A percentile compares a stretch with the other conserved stretches of the same genome.
phyloP scores from a whole-genome alignment of 495 filamentous ascomycete species.

The Penicillium argentinense region DNA sequence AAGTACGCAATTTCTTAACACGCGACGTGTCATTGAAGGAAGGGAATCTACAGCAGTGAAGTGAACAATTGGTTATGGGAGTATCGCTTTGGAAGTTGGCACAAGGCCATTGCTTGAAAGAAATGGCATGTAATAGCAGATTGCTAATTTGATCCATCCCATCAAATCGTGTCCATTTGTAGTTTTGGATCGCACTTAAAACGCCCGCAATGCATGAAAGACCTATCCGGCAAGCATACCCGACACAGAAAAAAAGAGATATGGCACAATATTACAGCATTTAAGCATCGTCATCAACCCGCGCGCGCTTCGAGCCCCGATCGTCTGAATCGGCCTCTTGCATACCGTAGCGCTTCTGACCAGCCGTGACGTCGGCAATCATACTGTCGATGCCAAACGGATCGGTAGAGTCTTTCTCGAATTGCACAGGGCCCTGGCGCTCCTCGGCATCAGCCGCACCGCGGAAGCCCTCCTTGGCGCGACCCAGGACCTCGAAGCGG shows the following conservation, averaged over 20 bases:
- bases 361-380: constrained; percentile 72
- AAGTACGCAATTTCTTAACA: too few species aligned
- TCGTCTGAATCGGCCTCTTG: constrained; percentile 64
- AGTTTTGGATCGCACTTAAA: constrained; percentile 13
- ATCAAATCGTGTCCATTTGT: background rate
- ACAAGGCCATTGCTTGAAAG: background rate
- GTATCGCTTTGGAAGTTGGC: too few species aligned
- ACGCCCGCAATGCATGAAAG: constrained; percentile 32
- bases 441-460: constrained; percentile 85
- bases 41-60: too few species aligned
- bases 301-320: constrained; percentile 70
- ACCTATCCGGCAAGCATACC: constrained; percentile 3
- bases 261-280: constrained; percentile 9
- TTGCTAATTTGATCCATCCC: background rate
- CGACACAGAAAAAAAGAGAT: constrained; percentile 4
- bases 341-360: constrained; percentile 81
- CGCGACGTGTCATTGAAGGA: too few species aligned
- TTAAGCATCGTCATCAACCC: constrained; percentile 70
- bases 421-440: constrained; percentile 91
- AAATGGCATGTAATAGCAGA: background rate
- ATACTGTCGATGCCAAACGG: constrained; percentile 94
- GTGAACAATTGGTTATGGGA: too few species aligned
- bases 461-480: constrained; percentile 82
- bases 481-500: constrained; percentile 85
- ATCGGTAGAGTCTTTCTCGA: constrained; percentile 88